Evolutionary conservation across 2,329 filamentous ascomycete genomes (phyloP).

Genomic region (Monosporascus sp.): DNA sequence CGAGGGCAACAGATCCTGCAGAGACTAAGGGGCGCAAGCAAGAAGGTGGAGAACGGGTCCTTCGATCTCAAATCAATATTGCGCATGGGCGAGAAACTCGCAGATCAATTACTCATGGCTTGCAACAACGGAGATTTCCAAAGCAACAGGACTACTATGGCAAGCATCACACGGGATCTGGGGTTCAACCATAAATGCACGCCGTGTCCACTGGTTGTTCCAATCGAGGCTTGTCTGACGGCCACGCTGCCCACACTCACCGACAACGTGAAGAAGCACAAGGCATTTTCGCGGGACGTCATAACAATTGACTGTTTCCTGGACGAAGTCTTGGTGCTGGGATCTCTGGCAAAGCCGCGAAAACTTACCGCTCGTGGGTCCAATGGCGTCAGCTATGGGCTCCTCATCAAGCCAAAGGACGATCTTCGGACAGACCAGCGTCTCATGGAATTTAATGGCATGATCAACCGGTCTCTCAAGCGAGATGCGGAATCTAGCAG

Average conservation of each 20-base stretch:
- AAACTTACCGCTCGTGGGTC: slow-evolving; percentile 84
- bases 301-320: slow-evolving; percentile 76
- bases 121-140: slow-evolving; percentile 73
- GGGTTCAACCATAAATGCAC: slow-evolving; percentile 79
- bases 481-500: slow-evolving; percentile 86
- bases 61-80: slow-evolving; percentile 67
- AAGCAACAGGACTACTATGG: slow-evolving; percentile 58
- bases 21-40: slow-evolving; percentile 39
- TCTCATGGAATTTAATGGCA: slow-evolving; percentile 97
- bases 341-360: slow-evolving; percentile 86
- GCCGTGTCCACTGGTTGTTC: slow-evolving; percentile 81
- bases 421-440: slow-evolving; percentile 96
- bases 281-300: slow-evolving; percentile 80
- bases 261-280: slow-evolving; percentile 69
- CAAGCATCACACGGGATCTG: slow-evolving; percentile 73
- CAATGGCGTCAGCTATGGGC: slow-evolving; percentile 80
- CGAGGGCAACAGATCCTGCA: slow-evolving; percentile 49
- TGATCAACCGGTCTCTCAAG: slow-evolving; percentile 94
- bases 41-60: slow-evolving; percentile 44
- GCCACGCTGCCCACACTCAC: slow-evolving; percentile 72
- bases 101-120: slow-evolving; percentile 72
- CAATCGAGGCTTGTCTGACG: slow-evolving; percentile 77
- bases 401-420: slow-evolving; percentile 96
- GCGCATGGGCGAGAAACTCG: slow-evolving; percentile 73
- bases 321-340: slow-evolving; percentile 85